These are phyloP conservation scores for Tylopilus subfusipes DNA, from an alignment of 768 basidiomycete genomes.

Conservation along the genomic window DNA sequence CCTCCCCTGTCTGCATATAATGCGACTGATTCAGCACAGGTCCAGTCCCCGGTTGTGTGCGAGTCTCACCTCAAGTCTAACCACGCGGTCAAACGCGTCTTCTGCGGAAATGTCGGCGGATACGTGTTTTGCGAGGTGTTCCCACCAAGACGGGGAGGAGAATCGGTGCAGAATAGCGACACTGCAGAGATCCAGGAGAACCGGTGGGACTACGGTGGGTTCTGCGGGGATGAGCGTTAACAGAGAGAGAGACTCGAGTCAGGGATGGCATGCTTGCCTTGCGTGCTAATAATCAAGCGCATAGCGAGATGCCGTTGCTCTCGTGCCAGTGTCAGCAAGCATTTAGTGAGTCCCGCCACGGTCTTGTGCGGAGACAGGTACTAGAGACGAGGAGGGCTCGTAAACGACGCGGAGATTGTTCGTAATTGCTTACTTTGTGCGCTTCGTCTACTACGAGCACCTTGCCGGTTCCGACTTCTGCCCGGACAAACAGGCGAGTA, in stretches of 20 bases:
- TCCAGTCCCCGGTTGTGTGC: background rate
- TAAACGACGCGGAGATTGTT: background rate
- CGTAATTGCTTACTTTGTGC: constrained; percentile 50
- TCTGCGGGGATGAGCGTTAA: constrained; percentile 37
- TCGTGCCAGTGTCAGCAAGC: constrained; percentile 55
- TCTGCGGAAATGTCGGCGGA: constrained; percentile 56
- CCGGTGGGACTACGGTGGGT: constrained; percentile 68
- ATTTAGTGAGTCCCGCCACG: constrained; percentile 53
- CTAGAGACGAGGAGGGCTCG: constrained; percentile 32
- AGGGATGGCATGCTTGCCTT: constrained; percentile 41
- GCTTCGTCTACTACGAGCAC: constrained; percentile 73
- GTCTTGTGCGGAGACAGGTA: constrained; percentile 51
- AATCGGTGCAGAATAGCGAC: constrained; percentile 68
- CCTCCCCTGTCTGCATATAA: constrained; percentile 58
- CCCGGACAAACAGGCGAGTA: constrained; percentile 59
- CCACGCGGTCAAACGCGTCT: constrained; percentile 65
- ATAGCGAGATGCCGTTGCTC: constrained; percentile 72
- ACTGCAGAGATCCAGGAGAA: constrained; percentile 63
- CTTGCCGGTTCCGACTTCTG: constrained; percentile 59
- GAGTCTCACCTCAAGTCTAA: constrained; percentile 52
- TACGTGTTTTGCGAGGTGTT: constrained; percentile 64
- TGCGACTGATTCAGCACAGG: background rate
- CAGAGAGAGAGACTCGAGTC: no score
- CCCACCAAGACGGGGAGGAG: constrained; percentile 75
- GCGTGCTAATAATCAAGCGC: constrained; percentile 72